Conservation (phyloP, 129 eudicot species). For the Pseudognaphalium luteoalbum region DNA sequence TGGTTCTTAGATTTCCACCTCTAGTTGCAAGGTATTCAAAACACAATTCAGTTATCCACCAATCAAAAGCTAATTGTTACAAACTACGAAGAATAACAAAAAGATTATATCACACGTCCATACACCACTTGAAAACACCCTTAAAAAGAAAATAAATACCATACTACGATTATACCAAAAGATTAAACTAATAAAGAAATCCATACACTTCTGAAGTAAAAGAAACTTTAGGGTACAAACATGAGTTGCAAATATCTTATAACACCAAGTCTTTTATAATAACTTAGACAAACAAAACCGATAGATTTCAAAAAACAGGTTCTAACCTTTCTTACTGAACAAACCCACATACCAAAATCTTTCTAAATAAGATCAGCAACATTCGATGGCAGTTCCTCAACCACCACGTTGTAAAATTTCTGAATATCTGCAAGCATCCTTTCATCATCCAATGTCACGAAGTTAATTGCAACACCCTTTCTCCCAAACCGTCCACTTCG, state of each 20-base stretch:
- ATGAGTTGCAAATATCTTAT: conserved; percentile 20
- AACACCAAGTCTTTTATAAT: conserved; percentile 7
- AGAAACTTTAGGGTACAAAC: conserved; percentile 26
- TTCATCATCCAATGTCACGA: conserved; percentile 45
- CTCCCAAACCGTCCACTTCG: conserved; percentile 57
- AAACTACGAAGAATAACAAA: too few relatives aligned
- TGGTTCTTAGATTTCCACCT: too few relatives aligned
- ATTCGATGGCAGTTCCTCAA: conserved; percentile 53
- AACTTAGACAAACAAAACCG: conserved; percentile 15
- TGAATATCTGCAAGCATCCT: conserved; percentile 57
- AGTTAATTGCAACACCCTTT: conserved; percentile 51
- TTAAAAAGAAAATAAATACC: too few relatives aligned
- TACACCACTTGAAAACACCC: background rate
- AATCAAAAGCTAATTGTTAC: too few relatives aligned
- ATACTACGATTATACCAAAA: background rate
- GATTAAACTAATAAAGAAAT: background rate
- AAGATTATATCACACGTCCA: background rate
- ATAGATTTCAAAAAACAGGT: conserved; percentile 8
- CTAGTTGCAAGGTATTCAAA: too few relatives aligned
- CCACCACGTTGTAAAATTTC: conserved; percentile 47
- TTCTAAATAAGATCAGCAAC: conserved; percentile 33
- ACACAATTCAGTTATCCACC: too few relatives aligned
- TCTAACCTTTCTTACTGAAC: conserved; percentile 18
- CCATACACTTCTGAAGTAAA: conserved; percentile 22
- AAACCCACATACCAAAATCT: conserved; percentile 2